Conservation (phyloP, 306 rosid species). For the Cicer judaicum region DNA sequence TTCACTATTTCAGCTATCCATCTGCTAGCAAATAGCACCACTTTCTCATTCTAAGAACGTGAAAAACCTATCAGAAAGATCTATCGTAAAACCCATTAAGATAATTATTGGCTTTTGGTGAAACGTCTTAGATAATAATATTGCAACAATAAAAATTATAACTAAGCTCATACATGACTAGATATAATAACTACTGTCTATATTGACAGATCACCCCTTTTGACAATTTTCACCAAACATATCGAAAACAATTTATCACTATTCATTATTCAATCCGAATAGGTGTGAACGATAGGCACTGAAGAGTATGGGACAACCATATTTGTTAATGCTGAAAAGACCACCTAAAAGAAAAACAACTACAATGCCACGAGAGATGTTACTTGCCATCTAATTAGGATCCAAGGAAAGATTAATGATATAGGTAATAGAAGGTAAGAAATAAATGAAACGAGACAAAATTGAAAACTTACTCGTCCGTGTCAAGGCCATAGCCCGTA, state of each 20-base stretch:
- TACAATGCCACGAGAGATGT: conserved; percentile 36
- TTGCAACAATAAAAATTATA: neutral
- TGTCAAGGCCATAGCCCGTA: neutral
- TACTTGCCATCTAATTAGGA: conserved; percentile 40
- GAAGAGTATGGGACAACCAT: conserved; percentile 42
- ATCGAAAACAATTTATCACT: neutral
- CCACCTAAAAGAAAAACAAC: conserved; percentile 14
- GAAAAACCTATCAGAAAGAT: too few species aligned
- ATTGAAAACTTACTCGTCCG: conserved; percentile 5
- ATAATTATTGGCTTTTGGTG: too few species aligned
- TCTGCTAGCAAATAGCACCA: too few species aligned
- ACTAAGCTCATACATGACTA: neutral
- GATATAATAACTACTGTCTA: conserved; percentile 18
- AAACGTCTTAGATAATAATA: neutral
- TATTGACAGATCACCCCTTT: conserved; percentile 2
- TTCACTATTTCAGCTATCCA: too few species aligned
- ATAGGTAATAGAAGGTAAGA: conserved; percentile 19
- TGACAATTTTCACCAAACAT: conserved; percentile 30
- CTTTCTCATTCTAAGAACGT: too few species aligned
- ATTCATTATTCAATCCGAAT: conserved; percentile 7
- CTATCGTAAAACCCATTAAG: too few species aligned
- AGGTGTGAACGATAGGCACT: conserved; percentile 15
- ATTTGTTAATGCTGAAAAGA: conserved; percentile 28
- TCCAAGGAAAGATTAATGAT: neutral
- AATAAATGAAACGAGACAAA: conserved; percentile 20